Base-by-base conservation (phyloP, 2,329 filamentous ascomycete species). In the Colletotrichum godetiae region DNA sequence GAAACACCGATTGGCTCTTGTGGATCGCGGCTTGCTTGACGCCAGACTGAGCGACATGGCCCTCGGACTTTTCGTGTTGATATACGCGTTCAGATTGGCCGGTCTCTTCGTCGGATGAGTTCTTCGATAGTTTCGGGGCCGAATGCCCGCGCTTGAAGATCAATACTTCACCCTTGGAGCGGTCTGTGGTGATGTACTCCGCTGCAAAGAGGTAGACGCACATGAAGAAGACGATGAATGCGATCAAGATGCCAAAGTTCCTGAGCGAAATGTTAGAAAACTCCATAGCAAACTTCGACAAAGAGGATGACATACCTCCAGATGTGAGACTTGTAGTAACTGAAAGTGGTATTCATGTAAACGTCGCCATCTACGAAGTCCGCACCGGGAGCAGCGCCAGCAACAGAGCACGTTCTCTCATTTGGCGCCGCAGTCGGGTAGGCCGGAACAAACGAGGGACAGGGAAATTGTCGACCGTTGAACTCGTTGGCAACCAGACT, bases 401-500 rank as follows among this genome's bases (percentile, higher is more conserved):
- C 82, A 15, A 82, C 80, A 13, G 81, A 78, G 73, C 88, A 90
- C 11, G 86, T 80, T 63, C 81, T 79, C 74, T 82, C 73, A 1
- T 68, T 46, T 1, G 74, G 67, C 2, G 63, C 49, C 12, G 67
- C 67, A 24, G 76, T 73, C 27, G 73, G 73, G 35, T 81, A 80
- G 1, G 68, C 67, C 2, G 61, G 67, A n/a, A 78, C 74, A 65
- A 79, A 68, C 62, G 74, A 12, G 55, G 76, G 12, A 76, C 77
- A 60, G 0, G 73, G 63, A 76, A 89, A 92, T 0, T 83, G 72
- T 3, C 88, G 84, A 24, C 85, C 84, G 56, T 87, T 75, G 86
- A 88, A 87, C 76, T 94, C 92, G 75, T 93, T 94, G 0, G 90
- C 81, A 72, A 94, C 82, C 1, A 94, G 88, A 2, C 88, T 89